Conservation (phyloP, 2,329 filamentous ascomycete genomes). For the Madurella fahalii region DNA sequence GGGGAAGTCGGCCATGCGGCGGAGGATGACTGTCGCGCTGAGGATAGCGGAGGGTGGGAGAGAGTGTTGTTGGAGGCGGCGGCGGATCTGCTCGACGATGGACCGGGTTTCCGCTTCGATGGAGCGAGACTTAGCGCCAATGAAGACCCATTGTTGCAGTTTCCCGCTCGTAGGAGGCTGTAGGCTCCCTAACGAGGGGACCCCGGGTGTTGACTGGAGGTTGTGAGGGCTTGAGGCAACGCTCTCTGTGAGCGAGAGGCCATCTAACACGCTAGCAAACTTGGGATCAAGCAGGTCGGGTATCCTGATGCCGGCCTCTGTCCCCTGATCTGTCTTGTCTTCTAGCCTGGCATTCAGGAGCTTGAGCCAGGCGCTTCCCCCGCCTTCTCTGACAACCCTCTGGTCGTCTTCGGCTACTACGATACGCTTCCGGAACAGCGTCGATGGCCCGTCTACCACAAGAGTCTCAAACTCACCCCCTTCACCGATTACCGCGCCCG, state of each 20-base stretch:
- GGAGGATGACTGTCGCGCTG: constrained; percentile 64
- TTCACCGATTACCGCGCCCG: constrained; percentile 78
- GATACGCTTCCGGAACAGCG: constrained; percentile 70
- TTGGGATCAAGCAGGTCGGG: constrained; percentile 64
- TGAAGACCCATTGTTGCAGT: constrained; percentile 38
- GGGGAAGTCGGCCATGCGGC: constrained; percentile 75
- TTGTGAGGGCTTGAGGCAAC: not conserved
- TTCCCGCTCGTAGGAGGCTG: not conserved
- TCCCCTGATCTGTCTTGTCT: constrained; percentile 33
- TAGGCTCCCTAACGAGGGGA: constrained; percentile 1
- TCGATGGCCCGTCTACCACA: constrained; percentile 71
- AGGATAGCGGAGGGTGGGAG: constrained; percentile 44
- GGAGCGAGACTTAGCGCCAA: constrained; percentile 22
- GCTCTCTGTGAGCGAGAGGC: constrained; percentile 20
- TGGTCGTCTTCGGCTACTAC: constrained; percentile 52
- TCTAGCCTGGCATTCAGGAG: constrained; percentile 55
- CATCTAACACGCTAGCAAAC: constrained; percentile 46
- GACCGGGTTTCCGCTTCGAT: constrained; percentile 47
- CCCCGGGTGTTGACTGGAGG: not conserved
- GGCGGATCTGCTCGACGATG: constrained; percentile 44
- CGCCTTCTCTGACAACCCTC: constrained; percentile 60
- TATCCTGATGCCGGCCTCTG: constrained; percentile 35
- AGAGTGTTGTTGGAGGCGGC: constrained; percentile 34
- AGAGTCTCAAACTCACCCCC: constrained; percentile 96
- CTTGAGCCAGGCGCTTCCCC: constrained; percentile 70